Evolutionary conservation across 805 yeast genomes (phyloP).

Genomic region (Cyberlindnera meyerae): DNA sequence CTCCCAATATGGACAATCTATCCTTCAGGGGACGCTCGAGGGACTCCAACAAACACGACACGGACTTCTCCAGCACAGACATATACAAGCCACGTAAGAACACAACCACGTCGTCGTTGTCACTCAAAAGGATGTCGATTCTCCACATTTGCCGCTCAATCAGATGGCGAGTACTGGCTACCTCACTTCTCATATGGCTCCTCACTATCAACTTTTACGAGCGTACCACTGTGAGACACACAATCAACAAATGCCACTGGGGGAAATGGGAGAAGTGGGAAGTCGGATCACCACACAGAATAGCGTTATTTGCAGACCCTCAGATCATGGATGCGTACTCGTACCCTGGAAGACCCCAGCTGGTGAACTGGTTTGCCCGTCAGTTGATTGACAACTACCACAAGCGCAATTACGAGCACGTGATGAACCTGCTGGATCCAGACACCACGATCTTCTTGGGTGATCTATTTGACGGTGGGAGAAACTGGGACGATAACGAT

Average conservation of each 20-base stretch:
- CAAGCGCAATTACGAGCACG: conserved; percentile 62
- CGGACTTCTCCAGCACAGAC: not conserved
- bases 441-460: conserved; percentile 79
- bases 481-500: conserved; percentile 69
- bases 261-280: conserved; percentile 59
- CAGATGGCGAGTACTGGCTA: conserved; percentile 9
- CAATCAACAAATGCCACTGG: conserved; percentile 57
- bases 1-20: conserved; percentile 10
- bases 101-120: not conserved
- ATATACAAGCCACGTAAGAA: conserved; percentile 15
- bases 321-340: conserved; percentile 88
- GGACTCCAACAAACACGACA: conserved; percentile 1
- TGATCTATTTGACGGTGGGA: conserved; percentile 91
- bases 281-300: conserved; percentile 37
- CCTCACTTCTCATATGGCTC: conserved; percentile 36
- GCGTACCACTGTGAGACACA: conserved; percentile 41
- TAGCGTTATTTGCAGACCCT: conserved; percentile 83
- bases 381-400: conserved; percentile 72
- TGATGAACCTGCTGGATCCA: conserved; percentile 60
- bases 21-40: conserved; percentile 17
- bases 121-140: conserved; percentile 3
- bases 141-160: conserved; percentile 4
- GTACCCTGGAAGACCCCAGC: conserved; percentile 63
- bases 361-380: conserved; percentile 51
- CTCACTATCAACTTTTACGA: conserved; percentile 48